Evolutionary conservation across 139 green algal species (phyloP), one percentile per base, ranked within the genome.

Genomic region (Desmodesmus armatus): DNA sequence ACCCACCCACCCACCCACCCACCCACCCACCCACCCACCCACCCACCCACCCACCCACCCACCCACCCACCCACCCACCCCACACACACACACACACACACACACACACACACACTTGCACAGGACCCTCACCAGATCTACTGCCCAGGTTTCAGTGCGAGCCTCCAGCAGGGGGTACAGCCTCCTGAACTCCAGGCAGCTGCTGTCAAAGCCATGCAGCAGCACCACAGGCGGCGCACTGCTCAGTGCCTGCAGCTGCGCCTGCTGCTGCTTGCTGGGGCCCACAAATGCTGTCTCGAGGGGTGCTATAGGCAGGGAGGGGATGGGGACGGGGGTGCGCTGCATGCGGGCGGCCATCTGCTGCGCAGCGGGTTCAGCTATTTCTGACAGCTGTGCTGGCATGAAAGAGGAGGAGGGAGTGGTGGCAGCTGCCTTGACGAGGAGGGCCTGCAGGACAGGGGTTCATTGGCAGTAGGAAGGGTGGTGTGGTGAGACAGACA

Each of bases 181-280:
- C 13, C 95, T 84, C 6, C 97, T 88, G 77, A 96, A 98, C 89
- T 99, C 97, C 29, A 99, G 85, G 79, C 87, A 93, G 47, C 75
- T 90, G 75, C 73, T 88, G 83, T 99, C 96, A 81, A 99, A 98
- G 66, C 95, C 93, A 88, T 98, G 96, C 40, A 99, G 92, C 41
- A 98, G 78, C 40, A 98, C 82, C 27, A 99, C 83, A 0, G 92
- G 92, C 0, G 93, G 92, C 3, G 29, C 66, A n/a, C 6, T 39
- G 5, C 1, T 80, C n/a, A 81, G 77, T 35, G 39, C 35, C 17
- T n/a, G 47, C 23, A 87, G 65, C 74, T 89, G 69, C 3, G 77
- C 58, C 1, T 33, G 44, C n/a, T 80, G 51, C 15, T 41, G 33
- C 27, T 70, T 5, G 1, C 35, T 87, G n/a, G 91, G 91, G 0